Evolutionary conservation across 2,329 filamentous ascomycete species (phyloP), one percentile per base, ranked within the genome.

Genomic region (Ascochyta koolunga): DNA sequence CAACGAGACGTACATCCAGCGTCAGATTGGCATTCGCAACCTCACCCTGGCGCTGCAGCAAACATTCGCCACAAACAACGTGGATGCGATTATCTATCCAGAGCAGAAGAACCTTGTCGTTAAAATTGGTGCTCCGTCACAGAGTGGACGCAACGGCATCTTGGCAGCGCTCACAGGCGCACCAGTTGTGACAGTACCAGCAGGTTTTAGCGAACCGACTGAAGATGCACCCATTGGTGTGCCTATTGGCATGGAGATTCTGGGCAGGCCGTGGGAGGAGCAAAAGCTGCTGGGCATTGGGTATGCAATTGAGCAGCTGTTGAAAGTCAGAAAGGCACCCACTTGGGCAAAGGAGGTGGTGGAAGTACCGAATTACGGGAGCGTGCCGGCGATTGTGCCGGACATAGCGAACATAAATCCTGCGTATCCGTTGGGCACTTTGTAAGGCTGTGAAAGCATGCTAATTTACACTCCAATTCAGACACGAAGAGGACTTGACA

Each of bases 101-200:
- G 81, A 88, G 65, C 86, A 89, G 63, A 81, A 81, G 64, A 86
- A 86, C 48, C 79, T 88, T 1, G 83, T 86, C 5, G 84, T 87
- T 2, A 79, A 80, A 39, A 69, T 87, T 21, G 85, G 84, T 3
- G 79, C 80, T 0, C 76, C 80, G 0, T 81, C 79, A 0, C 86
- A 89, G 70, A 74, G 74, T n/a, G 85, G 85, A 1, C 76, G 86
- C 2, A 89, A 85, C 59, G 83, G 82, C 2, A 82, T 84, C 40
- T 64, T 84, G 1, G 83, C 81, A 2, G 81, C 82, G 0, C 64
- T 84, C 47, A 83, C 82, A 1, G 82, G 82, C 0, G 75, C 68
- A 4, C 82, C 82, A 9, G 82, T 83, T 4, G 76, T 85, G 4
- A 81, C 80, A 2, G 74, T 85, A 1, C 83, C 83, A 0, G 77